phyloP scores from a whole-genome alignment of 257 asterid species.

The Jacaranda copaia region DNA sequence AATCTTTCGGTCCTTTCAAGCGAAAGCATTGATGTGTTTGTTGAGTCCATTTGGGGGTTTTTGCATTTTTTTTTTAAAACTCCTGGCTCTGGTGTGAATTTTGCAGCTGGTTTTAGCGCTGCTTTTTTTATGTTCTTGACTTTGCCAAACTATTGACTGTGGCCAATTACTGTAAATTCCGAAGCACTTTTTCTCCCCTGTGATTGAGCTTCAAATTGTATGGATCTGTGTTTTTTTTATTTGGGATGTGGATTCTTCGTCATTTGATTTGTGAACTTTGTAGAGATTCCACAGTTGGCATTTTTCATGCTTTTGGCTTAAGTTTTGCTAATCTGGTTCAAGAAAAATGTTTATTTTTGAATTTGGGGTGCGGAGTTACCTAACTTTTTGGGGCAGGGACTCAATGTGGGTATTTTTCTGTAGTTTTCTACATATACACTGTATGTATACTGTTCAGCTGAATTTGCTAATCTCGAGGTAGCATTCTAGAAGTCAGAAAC shows the following conservation, averaged over 20 bases:
- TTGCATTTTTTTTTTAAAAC: conserved; percentile 30
- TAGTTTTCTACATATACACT: background rate
- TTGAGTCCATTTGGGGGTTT: conserved; percentile 13
- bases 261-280: background rate
- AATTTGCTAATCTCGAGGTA: conserved; percentile 7
- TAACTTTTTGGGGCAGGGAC: background rate
- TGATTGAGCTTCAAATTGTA: conserved; percentile 33
- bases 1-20: background rate
- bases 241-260: conserved; percentile 10
- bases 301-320: conserved; percentile 22
- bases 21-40: background rate
- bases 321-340: conserved; percentile 22
- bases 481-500: conserved; percentile 11
- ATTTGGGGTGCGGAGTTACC: conserved; percentile 15
- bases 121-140: conserved; percentile 25
- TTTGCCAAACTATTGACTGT: conserved; percentile 2
- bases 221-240: conserved; percentile 47
- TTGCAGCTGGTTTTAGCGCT: conserved; percentile 25
- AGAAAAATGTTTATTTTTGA: background rate
- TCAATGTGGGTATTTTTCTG: background rate
- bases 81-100: conserved; percentile 10
- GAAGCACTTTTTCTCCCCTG: conserved; percentile 8
- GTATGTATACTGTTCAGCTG: background rate
- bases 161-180: background rate
- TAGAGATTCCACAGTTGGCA: conserved; percentile 27